Conservation (phyloP, 1,284 basidiomycete species). For the Cystobasidium pallidum region DNA sequence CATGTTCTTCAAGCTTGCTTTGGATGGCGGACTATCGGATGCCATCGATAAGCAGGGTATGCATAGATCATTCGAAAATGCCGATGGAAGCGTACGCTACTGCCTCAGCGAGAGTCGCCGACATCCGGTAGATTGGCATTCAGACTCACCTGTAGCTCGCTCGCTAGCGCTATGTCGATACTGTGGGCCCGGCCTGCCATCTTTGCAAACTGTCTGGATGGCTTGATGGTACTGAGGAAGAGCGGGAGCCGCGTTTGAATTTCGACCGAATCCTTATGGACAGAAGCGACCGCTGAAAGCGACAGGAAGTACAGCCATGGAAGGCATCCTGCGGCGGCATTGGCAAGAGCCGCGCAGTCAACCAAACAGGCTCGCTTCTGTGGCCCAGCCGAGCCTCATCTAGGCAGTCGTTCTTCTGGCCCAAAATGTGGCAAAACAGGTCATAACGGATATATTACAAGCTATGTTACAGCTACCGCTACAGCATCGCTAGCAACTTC, state of each 20-base stretch:
- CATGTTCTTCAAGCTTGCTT: conserved; percentile 74
- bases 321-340: neutral
- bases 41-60: neutral
- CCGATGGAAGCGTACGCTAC: neutral
- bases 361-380: too few relatives aligned
- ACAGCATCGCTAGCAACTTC: neutral
- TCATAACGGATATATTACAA: neutral
- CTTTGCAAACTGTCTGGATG: neutral
- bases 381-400: too few relatives aligned
- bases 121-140: too few relatives aligned
- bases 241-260: neutral
- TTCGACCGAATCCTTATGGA: neutral
- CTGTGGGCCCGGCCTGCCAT: conserved; percentile 34
- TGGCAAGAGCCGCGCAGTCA: too few relatives aligned
- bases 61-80: neutral
- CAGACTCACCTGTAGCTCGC: conserved; percentile 49
- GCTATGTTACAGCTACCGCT: neutral
- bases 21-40: conserved; percentile 71
- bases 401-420: too few relatives aligned
- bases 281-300: neutral
- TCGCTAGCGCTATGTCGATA: conserved; percentile 47
- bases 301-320: neutral
- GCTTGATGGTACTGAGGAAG: neutral
- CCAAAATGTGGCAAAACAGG: conserved; percentile 6
- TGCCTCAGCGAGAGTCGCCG: neutral